Percentiles rank a stretch among this genome's conserved stretches.
Conservation (phyloP, 2,329 filamentous ascomycete genomes). For the Chrysoporthe austroafricana region DNA sequence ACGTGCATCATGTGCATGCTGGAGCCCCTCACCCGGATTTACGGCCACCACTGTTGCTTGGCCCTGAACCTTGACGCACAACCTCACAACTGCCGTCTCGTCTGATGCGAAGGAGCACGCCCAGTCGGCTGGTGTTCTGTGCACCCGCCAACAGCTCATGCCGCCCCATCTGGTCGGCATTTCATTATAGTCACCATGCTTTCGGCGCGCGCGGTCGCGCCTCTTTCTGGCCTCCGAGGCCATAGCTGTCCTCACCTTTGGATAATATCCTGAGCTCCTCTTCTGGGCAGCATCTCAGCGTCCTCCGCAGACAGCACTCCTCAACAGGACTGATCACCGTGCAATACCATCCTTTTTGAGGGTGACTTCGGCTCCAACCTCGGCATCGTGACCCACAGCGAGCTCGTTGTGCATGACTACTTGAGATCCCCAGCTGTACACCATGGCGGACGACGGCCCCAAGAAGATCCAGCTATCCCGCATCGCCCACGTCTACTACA, state of each 20-base stretch:
- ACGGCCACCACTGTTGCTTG: neutral
- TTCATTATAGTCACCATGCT: too few species aligned
- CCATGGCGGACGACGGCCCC: conserved; percentile 29
- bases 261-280: neutral
- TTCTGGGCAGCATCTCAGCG: too few species aligned
- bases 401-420: neutral
- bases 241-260: neutral
- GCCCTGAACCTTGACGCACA: neutral
- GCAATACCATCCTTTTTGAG: too few species aligned
- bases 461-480: conserved; percentile 43
- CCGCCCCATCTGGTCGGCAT: too few species aligned
- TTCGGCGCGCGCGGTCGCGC: too few species aligned
- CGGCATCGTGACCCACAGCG: too few species aligned
- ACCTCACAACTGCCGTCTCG: conserved; percentile 20
- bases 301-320: neutral
- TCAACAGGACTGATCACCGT: too few species aligned
- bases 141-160: too few species aligned
- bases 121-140: neutral
- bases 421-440: conserved; percentile 19
- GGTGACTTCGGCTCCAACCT: too few species aligned
- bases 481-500: conserved; percentile 53
- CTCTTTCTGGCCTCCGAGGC: conserved; percentile 5
- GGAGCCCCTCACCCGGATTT: neutral
- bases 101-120: neutral
- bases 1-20: neutral